A percentile compares a stretch with the other conserved stretches of the same genome.
These are phyloP conservation scores for Trichocomaceae sp. DNA, from an alignment of 2,329 filamentous ascomycete species.

Conservation along the genomic window DNA sequence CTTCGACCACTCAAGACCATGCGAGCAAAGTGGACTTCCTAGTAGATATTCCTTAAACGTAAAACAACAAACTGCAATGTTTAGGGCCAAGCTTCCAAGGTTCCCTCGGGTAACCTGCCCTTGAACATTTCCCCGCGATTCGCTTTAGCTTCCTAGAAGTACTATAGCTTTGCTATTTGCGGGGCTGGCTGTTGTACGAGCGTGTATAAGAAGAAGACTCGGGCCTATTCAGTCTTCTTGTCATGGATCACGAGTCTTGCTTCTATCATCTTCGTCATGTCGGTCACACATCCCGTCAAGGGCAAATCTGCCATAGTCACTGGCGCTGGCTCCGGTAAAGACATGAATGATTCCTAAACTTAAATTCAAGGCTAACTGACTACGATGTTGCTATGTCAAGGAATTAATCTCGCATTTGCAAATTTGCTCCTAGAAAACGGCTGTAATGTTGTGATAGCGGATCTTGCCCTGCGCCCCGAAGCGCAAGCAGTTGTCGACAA, in stretches of 20 bases:
- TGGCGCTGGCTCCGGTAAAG: constrained; percentile 48
- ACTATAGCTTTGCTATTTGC: too few species aligned
- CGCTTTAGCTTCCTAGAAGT: constrained; percentile 8
- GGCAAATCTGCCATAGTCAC: constrained; percentile 49
- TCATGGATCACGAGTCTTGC: not conserved
- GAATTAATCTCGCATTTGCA: constrained; percentile 43
- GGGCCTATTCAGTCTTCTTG: too few species aligned
- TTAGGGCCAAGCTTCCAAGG: constrained; percentile 11
- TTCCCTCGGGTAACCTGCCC: constrained; percentile 49
- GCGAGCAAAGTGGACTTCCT: too few species aligned
- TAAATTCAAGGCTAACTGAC: not conserved
- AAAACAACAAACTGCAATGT: not conserved
- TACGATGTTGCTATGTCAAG: constrained; percentile 19
- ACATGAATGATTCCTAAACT: not conserved
- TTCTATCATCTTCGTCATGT: constrained; percentile 4
- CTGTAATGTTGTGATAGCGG: constrained; percentile 43
- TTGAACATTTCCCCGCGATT: constrained; percentile 1
- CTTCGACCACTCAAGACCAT: not conserved
- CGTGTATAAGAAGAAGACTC: not conserved
- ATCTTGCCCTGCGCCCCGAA: constrained; percentile 40
- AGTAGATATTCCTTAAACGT: too few species aligned
- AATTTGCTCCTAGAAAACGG: constrained; percentile 38
- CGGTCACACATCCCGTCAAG: constrained; percentile 36
- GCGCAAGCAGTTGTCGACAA: constrained; percentile 36
- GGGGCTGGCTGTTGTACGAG: not conserved